These are phyloP conservation scores for Discostella pseudostelligera DNA, from an alignment of 108 stramenopile genomes.

Conservation along the genomic window DNA sequence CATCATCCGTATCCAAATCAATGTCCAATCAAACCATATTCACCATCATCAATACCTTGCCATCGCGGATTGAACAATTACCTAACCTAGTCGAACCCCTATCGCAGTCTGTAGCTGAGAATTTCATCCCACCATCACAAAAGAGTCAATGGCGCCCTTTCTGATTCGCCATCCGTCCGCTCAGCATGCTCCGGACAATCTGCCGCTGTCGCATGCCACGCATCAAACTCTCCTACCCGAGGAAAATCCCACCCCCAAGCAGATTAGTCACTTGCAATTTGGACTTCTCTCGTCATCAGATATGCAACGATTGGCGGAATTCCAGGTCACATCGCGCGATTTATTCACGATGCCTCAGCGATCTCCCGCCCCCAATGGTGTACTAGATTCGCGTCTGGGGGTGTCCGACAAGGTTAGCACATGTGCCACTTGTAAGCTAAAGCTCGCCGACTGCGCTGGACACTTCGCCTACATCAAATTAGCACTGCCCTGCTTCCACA, in stretches of 20 bases:
- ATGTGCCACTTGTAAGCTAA: constrained; percentile 92
- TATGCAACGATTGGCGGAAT: constrained; percentile 91
- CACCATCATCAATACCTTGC: neutral
- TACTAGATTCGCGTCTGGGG: constrained; percentile 93
- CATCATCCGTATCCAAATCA: neutral
- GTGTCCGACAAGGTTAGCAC: constrained; percentile 86
- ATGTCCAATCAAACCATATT: neutral
- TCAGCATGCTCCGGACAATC: neutral
- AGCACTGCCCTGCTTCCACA: constrained; percentile 97
- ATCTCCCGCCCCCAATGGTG: constrained; percentile 86
- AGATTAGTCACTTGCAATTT: constrained; percentile 94
- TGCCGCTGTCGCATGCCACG: constrained; percentile 26
- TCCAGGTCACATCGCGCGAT: constrained; percentile 89
- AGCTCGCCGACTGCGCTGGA: constrained; percentile 94
- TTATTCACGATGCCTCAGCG: constrained; percentile 94
- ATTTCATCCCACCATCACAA: neutral
- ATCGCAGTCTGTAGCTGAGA: neutral
- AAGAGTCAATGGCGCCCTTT: constrained; percentile 9
- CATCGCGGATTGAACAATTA: too few species aligned
- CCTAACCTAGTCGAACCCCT: neutral
- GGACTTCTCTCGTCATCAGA: constrained; percentile 90
- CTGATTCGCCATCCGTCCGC: neutral
- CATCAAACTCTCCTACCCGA: constrained; percentile 58
- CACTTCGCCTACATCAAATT: constrained; percentile 95
- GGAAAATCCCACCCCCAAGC: constrained; percentile 80